Base-by-base conservation (phyloP, 2,329 filamentous ascomycete genomes). In the Claviceps arundinis region DNA sequence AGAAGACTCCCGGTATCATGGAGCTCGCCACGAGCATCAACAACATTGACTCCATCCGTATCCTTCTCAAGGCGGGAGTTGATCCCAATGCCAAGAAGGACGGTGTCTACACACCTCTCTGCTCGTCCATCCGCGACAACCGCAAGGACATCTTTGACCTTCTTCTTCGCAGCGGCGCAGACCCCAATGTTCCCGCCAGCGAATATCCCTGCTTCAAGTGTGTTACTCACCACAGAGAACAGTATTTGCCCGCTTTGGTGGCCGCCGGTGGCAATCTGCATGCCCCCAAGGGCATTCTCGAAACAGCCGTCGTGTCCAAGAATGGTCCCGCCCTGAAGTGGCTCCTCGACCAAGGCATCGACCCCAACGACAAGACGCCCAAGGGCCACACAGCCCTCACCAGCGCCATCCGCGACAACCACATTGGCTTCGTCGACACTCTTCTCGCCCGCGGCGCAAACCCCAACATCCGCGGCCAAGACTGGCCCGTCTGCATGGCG, bases 401-500 rank as follows among this genome's bases (percentile, higher is more conserved):
- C 0, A 85, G 81, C 0, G 82, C 82, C 3, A 85, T 85, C 54
- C 73, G 73, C 5, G 78, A 82, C 50, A 73, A 80, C 60, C 73
- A 75, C 2, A 61, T 70, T 24, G 80, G 84, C 5, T 70, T 84
- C 57, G 73, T 85, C 22, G 77, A 83, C 41, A 62, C 76, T 11
- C 71, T 85, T 1, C 70, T 84, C 6, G 63, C 68, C 3, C 72
- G 77, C 30, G 81, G 81, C 11, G 81, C 80, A 0, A 78, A 84
- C 55, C 78, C 81, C 4, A 76, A 77, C 51, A 67, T 83, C 17
- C 74, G 82, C 14, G 82, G 82, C 37, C 72, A 84, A 59, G 81
- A 86, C 61, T 87, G 83, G 83, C 84, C 84, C 0, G 72, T 86
- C 11, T 82, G 77, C 63, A 81, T 87, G 77, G 81, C 83, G 0